Conservation (phyloP, 2,329 filamentous ascomycete genomes). For the Tympanopsis confertula region DNA sequence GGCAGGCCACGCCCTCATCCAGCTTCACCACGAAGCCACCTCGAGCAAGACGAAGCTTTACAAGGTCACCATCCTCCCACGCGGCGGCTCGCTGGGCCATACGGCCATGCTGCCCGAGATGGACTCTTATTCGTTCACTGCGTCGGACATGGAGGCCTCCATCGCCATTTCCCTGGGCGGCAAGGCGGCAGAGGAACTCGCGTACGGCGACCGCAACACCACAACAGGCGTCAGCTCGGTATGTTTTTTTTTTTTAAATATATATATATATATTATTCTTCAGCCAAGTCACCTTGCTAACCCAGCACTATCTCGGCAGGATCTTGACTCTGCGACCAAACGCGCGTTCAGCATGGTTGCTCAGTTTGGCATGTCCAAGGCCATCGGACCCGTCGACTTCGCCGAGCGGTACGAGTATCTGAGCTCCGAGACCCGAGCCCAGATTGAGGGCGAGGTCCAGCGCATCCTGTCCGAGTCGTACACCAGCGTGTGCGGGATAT, state of each 20-base stretch:
- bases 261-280: not conserved
- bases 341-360: slow-evolving; percentile 83
- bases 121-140: slow-evolving; percentile 84
- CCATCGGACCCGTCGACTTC: slow-evolving; percentile 83
- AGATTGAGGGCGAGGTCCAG: slow-evolving; percentile 82
- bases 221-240: slow-evolving; percentile 76
- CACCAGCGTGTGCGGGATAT: slow-evolving; percentile 57
- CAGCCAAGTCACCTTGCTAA: slow-evolving; percentile 11
- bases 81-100: slow-evolving; percentile 74
- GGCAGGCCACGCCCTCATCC: slow-evolving; percentile 85
- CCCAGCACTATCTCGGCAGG: slow-evolving; percentile 33
- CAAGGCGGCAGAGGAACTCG: slow-evolving; percentile 81
- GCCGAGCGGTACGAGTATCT: slow-evolving; percentile 68
- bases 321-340: slow-evolving; percentile 71
- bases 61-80: slow-evolving; percentile 93
- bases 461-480: slow-evolving; percentile 73
- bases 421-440: slow-evolving; percentile 73
- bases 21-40: slow-evolving; percentile 64
- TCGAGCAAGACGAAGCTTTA: slow-evolving; percentile 60
- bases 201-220: slow-evolving; percentile 79
- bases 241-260: slow-evolving; percentile 20
- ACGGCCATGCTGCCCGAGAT: slow-evolving; percentile 82
- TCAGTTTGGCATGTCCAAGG: slow-evolving; percentile 75
- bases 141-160: slow-evolving; percentile 66
- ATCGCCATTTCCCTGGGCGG: slow-evolving; percentile 77